phyloP scores from a whole-genome alignment of 495 filamentous ascomycete species.

The Terfezia boudieri region DNA sequence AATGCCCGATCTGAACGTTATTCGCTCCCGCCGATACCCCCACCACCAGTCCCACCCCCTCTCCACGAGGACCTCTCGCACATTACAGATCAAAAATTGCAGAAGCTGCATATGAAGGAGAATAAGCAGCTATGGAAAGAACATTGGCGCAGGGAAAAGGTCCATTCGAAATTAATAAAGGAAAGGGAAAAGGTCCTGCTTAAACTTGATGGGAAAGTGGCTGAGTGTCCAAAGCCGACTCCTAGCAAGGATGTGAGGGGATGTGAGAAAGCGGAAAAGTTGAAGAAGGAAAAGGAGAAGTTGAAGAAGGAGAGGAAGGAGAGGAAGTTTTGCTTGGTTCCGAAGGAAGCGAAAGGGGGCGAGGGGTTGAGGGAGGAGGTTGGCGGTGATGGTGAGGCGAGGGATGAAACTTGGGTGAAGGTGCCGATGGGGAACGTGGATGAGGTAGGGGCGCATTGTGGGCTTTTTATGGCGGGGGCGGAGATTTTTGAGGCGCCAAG shows the following conservation, averaged over 20 bases:
- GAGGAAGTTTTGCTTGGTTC: conserved; percentile 60
- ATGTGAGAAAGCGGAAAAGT: conserved; percentile 22
- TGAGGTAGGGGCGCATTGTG: conserved; percentile 67
- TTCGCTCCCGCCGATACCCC: background rate
- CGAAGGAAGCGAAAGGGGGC: conserved; percentile 24
- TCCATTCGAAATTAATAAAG: conserved; percentile 36
- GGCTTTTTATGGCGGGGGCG: conserved; percentile 46
- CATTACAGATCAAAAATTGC: conserved; percentile 31
- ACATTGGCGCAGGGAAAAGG: conserved; percentile 39
- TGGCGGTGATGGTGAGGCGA: conserved; percentile 17
- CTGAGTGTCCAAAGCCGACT: no score
- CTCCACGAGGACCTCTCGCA: conserved; percentile 23
- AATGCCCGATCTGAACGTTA: background rate
- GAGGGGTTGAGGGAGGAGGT: conserved; percentile 1
- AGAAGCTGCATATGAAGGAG: conserved; percentile 43
- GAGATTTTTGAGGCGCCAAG: conserved; percentile 2
- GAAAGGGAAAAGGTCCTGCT: conserved; percentile 32
- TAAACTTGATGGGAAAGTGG: background rate
- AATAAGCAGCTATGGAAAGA: conserved; percentile 32
- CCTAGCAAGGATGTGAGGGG: conserved; percentile 21
- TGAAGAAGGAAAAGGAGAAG: conserved; percentile 22
- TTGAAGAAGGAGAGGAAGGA: conserved; percentile 23
- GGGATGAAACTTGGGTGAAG: conserved; percentile 47
- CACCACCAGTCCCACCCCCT: conserved; percentile 25
- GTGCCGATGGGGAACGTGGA: conserved; percentile 65